phyloP scores from a whole-genome alignment of 2,329 filamentous ascomycete genomes.

The Dactylellina parvicollis region DNA sequence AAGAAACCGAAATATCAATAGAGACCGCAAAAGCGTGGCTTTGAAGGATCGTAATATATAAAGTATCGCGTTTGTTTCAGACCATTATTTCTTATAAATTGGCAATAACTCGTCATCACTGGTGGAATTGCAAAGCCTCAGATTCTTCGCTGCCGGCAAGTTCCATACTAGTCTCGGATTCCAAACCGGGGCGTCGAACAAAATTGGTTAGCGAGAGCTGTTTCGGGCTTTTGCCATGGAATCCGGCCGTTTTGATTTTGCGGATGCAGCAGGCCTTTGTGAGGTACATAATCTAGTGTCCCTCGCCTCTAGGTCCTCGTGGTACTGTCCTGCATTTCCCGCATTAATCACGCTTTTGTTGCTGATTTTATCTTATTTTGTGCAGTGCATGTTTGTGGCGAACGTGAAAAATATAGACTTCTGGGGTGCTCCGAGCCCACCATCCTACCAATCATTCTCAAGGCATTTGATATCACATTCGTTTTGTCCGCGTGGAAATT shows the following conservation, averaged over 20 bases:
- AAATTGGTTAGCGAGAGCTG: conserved; percentile 22
- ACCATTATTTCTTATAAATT: conserved; percentile 12
- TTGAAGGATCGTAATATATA: too few species aligned
- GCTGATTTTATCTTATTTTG: background rate
- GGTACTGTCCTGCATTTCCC: conserved; percentile 2
- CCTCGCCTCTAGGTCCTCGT: conserved; percentile 3
- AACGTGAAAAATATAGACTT: background rate
- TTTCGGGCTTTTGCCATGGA: conserved; percentile 27
- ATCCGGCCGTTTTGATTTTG: conserved; percentile 49
- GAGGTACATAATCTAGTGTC: conserved; percentile 23
- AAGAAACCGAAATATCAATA: too few species aligned
- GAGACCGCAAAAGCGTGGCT: too few species aligned
- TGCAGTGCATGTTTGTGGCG: conserved; percentile 5
- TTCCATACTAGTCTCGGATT: too few species aligned
- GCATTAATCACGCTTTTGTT: background rate
- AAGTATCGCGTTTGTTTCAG: conserved; percentile 15
- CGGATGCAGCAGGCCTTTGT: conserved; percentile 34
- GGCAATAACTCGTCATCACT: conserved; percentile 20
- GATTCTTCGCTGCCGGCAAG: conserved; percentile 20
- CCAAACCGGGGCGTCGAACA: conserved; percentile 21
- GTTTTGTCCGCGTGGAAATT: background rate
- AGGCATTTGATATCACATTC: background rate
- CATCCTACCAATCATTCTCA: background rate
- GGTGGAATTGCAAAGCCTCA: conserved; percentile 4
- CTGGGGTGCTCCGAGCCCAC: background rate